Percentiles rank a stretch among this genome's conserved stretches.
These are phyloP conservation scores for Cyanodermella asteris DNA, from an alignment of 2,329 filamentous ascomycete genomes.

Conservation along the genomic window DNA sequence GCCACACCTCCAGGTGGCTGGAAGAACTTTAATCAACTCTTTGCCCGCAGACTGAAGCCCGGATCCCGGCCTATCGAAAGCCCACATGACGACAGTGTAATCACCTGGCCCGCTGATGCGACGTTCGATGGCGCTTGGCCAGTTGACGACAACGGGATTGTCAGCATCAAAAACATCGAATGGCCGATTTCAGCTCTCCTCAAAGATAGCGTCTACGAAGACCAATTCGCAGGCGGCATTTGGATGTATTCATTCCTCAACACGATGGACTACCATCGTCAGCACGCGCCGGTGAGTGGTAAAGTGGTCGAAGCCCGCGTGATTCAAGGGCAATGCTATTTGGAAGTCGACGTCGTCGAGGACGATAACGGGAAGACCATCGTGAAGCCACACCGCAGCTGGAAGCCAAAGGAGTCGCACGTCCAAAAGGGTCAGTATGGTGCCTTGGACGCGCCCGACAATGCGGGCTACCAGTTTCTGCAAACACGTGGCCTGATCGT, in stretches of 20 bases:
- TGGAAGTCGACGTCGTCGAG: background rate
- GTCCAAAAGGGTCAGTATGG: background rate
- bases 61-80: too few species aligned
- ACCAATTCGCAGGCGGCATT: background rate
- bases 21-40: too few species aligned
- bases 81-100: too few species aligned
- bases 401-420: too few species aligned
- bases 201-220: too few species aligned
- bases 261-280: constrained; percentile 1
- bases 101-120: too few species aligned
- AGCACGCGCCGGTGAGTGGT: constrained; percentile 1
- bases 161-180: too few species aligned
- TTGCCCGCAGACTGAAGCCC: too few species aligned
- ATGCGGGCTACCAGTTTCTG: constrained; percentile 19
- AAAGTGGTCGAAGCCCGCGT: constrained; percentile 1
- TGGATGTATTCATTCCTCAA: constrained; percentile 1
- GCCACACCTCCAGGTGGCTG: too few species aligned
- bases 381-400: background rate
- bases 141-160: too few species aligned
- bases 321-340: background rate
- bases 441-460: constrained; percentile 14
- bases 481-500: constrained; percentile 19
- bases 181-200: too few species aligned
- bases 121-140: too few species aligned
- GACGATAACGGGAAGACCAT: background rate